Percentiles rank a stretch among this genome's conserved stretches.
These are phyloP conservation scores for Cryptosporidium andersoni DNA, from an alignment of 169 alveolate species.

Conservation along the genomic window DNA sequence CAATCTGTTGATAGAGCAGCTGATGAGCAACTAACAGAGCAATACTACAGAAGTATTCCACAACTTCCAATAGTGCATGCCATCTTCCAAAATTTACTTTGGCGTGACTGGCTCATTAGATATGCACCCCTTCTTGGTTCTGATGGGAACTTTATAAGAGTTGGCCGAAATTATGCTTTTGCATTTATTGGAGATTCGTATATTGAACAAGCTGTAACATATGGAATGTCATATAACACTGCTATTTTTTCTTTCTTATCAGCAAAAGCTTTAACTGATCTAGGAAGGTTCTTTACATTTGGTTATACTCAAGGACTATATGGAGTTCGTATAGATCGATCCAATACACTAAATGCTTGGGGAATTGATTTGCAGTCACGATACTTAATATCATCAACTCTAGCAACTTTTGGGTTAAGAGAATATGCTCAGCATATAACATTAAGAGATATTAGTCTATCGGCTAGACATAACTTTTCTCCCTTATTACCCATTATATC, in stretches of 20 bases:
- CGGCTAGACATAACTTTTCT: conserved; percentile 59
- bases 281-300: conserved; percentile 55
- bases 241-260: conserved; percentile 51
- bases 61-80: conserved; percentile 30
- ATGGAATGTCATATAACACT: conserved; percentile 47
- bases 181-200: conserved; percentile 65
- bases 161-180: conserved; percentile 42
- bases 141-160: conserved; percentile 54
- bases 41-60: conserved; percentile 61
- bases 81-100: conserved; percentile 39
- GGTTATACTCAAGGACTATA: conserved; percentile 67
- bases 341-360: conserved; percentile 61
- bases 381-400: conserved; percentile 57
- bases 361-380: conserved; percentile 67
- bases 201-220: conserved; percentile 62
- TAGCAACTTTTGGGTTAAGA: conserved; percentile 59
- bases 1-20: conserved; percentile 6
- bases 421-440: conserved; percentile 69
- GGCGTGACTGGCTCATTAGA: conserved; percentile 71
- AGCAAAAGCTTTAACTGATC: conserved; percentile 30
- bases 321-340: conserved; percentile 59
- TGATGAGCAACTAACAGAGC: background rate
- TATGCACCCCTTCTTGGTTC: conserved; percentile 64
- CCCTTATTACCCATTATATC: conserved; percentile 3
- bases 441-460: conserved; percentile 43